These are phyloP conservation scores for Chiua virens DNA, from an alignment of 768 basidiomycete genomes.

Conservation along the genomic window DNA sequence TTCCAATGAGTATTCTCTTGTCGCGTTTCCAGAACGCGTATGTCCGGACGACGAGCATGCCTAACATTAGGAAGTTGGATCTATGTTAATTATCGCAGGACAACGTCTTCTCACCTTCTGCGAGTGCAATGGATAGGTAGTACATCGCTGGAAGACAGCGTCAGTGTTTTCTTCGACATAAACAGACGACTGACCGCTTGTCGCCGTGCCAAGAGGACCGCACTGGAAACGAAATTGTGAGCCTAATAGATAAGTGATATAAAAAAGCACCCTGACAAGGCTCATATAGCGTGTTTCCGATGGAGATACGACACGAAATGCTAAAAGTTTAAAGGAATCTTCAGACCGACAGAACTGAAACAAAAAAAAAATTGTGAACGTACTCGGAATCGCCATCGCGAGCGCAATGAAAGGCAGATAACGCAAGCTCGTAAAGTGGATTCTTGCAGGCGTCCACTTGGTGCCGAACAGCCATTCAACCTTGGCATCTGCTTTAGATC, in stretches of 20 bases:
- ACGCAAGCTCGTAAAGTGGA: constrained; percentile 19
- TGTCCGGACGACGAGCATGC: constrained; percentile 19
- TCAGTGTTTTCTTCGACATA: not conserved
- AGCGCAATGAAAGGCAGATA: constrained; percentile 22
- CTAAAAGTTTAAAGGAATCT: not conserved
- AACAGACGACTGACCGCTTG: not conserved
- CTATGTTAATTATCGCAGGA: not conserved
- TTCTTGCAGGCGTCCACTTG: constrained; percentile 15
- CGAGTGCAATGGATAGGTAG: constrained; percentile 13
- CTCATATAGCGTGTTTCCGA: constrained; percentile 3
- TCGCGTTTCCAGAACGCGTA: constrained; percentile 16
- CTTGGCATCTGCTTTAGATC: not conserved
- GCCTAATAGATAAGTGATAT: not conserved
- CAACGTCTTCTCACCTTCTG: constrained; percentile 13
- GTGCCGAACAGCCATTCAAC: constrained; percentile 16
- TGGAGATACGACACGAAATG: not conserved
- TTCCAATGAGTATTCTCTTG: constrained; percentile 19
- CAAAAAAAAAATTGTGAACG: not conserved
- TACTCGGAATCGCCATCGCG: constrained; percentile 13
- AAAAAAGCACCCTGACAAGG: constrained; percentile 3
- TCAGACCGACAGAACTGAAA: too few species aligned
- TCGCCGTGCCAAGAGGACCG: constrained; percentile 9
- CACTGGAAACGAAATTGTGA: constrained; percentile 4
- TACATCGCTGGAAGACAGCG: constrained; percentile 6
- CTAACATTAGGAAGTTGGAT: not conserved